phyloP scores from a whole-genome alignment of 331 rosid genomes.

The Cydonia oblonga region DNA sequence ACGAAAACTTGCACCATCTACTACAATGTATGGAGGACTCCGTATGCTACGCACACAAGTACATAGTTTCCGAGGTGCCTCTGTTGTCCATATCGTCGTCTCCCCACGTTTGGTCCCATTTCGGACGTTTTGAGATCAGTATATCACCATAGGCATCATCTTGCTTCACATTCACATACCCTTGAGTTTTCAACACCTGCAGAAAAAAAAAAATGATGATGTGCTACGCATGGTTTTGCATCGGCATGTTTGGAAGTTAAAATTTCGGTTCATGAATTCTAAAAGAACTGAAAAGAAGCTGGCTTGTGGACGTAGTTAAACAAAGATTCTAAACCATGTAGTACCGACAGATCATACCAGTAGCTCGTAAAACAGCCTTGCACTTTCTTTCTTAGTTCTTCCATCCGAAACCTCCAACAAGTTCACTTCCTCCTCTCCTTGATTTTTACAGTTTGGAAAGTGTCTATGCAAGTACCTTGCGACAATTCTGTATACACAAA shows the following conservation, averaged over 20 bases:
- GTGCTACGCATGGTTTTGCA: background rate
- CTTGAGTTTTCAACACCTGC: slow-evolving; percentile 68
- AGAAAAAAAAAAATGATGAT: background rate
- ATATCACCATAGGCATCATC: slow-evolving; percentile 51
- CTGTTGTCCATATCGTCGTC: background rate
- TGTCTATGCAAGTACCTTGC: slow-evolving; percentile 36
- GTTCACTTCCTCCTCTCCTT: slow-evolving; percentile 29
- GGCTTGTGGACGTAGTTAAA: background rate
- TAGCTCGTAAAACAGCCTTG: slow-evolving; percentile 65
- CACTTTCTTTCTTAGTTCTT: slow-evolving; percentile 45
- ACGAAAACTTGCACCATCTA: too few relatives aligned
- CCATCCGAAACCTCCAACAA: slow-evolving; percentile 34
- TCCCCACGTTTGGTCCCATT: slow-evolving; percentile 40
- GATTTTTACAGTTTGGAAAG: slow-evolving; percentile 24
- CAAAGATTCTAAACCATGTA: background rate
- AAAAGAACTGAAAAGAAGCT: background rate
- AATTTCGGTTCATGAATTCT: background rate
- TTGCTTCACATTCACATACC: slow-evolving; percentile 58
- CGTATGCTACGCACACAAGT: background rate
- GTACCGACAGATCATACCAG: slow-evolving; percentile 45
- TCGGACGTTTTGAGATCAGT: slow-evolving; percentile 31
- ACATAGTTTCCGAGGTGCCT: background rate
- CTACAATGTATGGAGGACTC: background rate
- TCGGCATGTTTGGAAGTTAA: background rate
- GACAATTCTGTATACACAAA: slow-evolving; percentile 36